Evolutionary conservation across 768 basidiomycete genomes (phyloP), one percentile per base, ranked within the genome.

Genomic region (Asterophora parasitica): DNA sequence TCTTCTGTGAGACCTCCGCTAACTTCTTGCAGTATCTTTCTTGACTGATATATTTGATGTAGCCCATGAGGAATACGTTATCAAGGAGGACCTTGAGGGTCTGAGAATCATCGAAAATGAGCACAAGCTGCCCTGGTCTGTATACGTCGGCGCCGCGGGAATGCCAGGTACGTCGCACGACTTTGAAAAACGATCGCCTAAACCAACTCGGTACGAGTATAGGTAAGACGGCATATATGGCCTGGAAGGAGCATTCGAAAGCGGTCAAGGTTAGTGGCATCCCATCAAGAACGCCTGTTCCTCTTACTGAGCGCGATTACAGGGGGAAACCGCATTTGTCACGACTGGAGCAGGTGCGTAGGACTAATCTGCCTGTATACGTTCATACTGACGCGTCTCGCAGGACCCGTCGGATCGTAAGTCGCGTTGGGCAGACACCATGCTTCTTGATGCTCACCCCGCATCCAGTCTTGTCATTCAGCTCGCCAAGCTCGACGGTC

Each of bases 141-240:
- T 63, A 0, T 78, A 72, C 52, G 57, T 78, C 23, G 79, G 81
- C 12, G 71, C 74, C 1, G 65, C 70, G 2, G 81, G 81, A 10
- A 80, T 80, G 76, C 71, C 78, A 63, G 70, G 74, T 75, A 61
- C 42, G 72, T 9, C 6, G 63, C 16, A 7, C 2, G 9, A 13
- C 26, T 13, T 26, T 20, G 38, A 13, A 7, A 31, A 31, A 12
- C 1, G 4, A 8, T 1, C 27, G n/a, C 30, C 16, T 32, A 4
- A 3, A 33, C 11, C 12, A 15, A 11, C 7, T 40, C 1, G 2
- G 4, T 5, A 13, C 19, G 6, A 7, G 4, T 31, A 12, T 41
- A 71, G 71, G 73, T 1, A 56, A 65, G 50, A 73, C 73, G 0
- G 68, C 72, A 1, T 74, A 57, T 44, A 58, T 61, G 38, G 72